Evolutionary conservation across 345 rosid genomes (phyloP).

Genomic region (Gossypium ekmanianum): DNA sequence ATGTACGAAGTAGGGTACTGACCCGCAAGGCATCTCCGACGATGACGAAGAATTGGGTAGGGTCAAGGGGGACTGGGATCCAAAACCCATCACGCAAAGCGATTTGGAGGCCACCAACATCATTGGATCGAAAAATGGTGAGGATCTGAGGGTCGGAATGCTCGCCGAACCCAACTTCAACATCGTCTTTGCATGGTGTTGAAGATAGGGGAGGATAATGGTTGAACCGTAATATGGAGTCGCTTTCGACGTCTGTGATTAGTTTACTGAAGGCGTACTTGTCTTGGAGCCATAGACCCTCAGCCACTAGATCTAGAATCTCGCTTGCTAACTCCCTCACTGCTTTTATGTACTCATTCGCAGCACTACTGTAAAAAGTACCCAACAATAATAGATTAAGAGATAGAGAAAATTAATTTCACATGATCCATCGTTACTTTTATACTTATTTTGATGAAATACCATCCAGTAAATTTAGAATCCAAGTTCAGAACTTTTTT

Average conservation of each 20-base stretch:
- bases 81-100: slow-evolving; percentile 53
- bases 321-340: slow-evolving; percentile 64
- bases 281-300: slow-evolving; percentile 57
- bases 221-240: slow-evolving; percentile 71
- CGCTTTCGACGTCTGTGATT: slow-evolving; percentile 67
- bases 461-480: too few relatives aligned
- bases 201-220: slow-evolving; percentile 57
- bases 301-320: slow-evolving; percentile 69
- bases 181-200: slow-evolving; percentile 11
- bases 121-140: slow-evolving; percentile 84
- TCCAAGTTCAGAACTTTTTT: too few relatives aligned
- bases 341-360: slow-evolving; percentile 58
- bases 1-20: neutral
- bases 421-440: too few relatives aligned
- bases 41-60: slow-evolving; percentile 64
- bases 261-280: slow-evolving; percentile 49
- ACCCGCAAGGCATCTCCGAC: slow-evolving; percentile 90
- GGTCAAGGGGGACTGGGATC: slow-evolving; percentile 80
- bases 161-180: slow-evolving; percentile 77
- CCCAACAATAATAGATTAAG: too few relatives aligned
- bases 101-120: slow-evolving; percentile 81
- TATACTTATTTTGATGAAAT: too few relatives aligned
- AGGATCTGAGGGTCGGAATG: slow-evolving; percentile 98
- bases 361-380: slow-evolving; percentile 45
- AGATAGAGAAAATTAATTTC: too few relatives aligned